Conservation (phyloP, 306 rosid genomes). For the Fragaria vesca region DNA sequence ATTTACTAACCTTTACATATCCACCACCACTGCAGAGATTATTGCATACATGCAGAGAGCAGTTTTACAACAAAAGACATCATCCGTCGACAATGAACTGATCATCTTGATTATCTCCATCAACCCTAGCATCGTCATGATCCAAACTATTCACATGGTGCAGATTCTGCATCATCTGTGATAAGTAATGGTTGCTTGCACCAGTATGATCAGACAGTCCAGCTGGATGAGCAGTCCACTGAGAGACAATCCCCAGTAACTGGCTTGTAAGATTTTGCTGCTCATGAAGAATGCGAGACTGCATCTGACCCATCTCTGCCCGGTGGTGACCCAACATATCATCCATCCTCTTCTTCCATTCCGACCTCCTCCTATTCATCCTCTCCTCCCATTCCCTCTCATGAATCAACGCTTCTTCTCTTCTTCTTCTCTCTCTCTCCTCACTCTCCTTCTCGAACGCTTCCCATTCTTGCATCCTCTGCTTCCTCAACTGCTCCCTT, state of each 20-base stretch:
- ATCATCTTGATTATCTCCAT: slow-evolving; percentile 90
- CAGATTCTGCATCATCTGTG: slow-evolving; percentile 95
- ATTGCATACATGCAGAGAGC: slow-evolving; percentile 27
- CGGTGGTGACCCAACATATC: slow-evolving; percentile 75
- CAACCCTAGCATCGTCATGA: slow-evolving; percentile 81
- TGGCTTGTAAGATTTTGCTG: slow-evolving; percentile 82
- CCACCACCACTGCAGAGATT: slow-evolving; percentile 32
- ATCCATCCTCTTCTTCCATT: slow-evolving; percentile 86
- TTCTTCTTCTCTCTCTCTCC: slow-evolving; percentile 75
- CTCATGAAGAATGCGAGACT: slow-evolving; percentile 81
- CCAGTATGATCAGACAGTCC: slow-evolving; percentile 80
- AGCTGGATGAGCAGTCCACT: slow-evolving; percentile 87
- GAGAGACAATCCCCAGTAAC: slow-evolving; percentile 81
- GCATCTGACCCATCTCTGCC: slow-evolving; percentile 84
- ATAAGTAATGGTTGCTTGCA: slow-evolving; percentile 85
- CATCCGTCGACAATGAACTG: slow-evolving; percentile 90
- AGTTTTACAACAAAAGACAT: slow-evolving; percentile 21
- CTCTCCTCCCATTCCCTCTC: slow-evolving; percentile 85
- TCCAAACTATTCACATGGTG: slow-evolving; percentile 87
- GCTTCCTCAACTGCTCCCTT: slow-evolving; percentile 61
- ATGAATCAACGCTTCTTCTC: slow-evolving; percentile 63
- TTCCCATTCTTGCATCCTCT: slow-evolving; percentile 73
- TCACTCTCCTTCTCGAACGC: slow-evolving; percentile 70
- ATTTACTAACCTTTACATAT: slow-evolving; percentile 45
- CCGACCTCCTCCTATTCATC: slow-evolving; percentile 67